phyloP scores from a whole-genome alignment of 305 asterid species.

The Fraxinus latifolia region DNA sequence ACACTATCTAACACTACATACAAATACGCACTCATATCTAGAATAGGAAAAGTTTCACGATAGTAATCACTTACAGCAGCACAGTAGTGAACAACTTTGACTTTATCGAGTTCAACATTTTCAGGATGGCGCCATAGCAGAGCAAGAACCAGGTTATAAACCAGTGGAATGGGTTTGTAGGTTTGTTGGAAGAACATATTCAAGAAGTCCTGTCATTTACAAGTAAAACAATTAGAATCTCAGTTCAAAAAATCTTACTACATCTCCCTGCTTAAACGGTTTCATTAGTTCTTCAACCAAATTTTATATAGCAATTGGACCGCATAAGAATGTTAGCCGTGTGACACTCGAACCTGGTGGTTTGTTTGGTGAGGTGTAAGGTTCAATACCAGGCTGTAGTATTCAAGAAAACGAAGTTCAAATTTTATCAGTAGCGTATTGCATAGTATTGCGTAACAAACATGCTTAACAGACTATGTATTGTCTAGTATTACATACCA shows the following conservation, averaged over 20 bases:
- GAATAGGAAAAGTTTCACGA: too few relatives aligned
- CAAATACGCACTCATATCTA: neutral
- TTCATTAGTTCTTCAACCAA: neutral
- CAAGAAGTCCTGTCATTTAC: slow-evolving; percentile 55
- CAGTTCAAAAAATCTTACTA: neutral
- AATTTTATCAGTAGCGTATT: neutral
- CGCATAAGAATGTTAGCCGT: neutral
- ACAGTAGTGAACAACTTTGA: slow-evolving; percentile 68
- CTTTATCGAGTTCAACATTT: slow-evolving; percentile 47
- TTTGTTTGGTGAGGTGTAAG: neutral
- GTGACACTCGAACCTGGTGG: neutral
- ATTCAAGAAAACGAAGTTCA: neutral
- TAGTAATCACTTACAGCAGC: slow-evolving; percentile 47
- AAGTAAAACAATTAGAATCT: neutral
- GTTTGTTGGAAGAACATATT: slow-evolving; percentile 51
- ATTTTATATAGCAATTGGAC: neutral
- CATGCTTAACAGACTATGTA: neutral
- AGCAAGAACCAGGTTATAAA: slow-evolving; percentile 62
- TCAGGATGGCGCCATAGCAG: slow-evolving; percentile 72
- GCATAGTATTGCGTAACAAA: neutral
- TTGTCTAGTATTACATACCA: neutral
- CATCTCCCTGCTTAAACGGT: neutral
- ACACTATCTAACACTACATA: neutral
- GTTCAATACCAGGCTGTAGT: neutral
- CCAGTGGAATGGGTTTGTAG: slow-evolving; percentile 57